Evolutionary conservation across 2,329 filamentous ascomycete genomes (phyloP).

Genomic region (Cytospora piceae): DNA sequence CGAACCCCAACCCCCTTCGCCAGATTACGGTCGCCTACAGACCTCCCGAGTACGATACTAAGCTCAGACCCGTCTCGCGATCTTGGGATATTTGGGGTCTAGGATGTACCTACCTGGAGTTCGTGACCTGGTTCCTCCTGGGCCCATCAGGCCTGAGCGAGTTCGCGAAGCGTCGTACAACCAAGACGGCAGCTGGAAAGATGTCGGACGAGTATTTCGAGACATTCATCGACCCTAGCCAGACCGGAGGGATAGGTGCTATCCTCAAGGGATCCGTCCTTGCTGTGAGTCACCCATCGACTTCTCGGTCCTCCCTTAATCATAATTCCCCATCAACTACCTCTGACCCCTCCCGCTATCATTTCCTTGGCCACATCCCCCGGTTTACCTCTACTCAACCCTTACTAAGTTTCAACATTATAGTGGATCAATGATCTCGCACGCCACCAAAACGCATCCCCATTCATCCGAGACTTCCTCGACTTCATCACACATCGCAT

Average conservation of each 20-base stretch:
- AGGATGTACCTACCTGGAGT: constrained; percentile 35
- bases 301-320: not conserved
- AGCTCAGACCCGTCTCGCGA: constrained; percentile 30
- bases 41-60: constrained; percentile 31
- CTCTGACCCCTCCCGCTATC: not conserved
- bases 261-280: constrained; percentile 30
- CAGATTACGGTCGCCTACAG: constrained; percentile 30
- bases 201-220: constrained; percentile 32
- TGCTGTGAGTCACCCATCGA: constrained; percentile 18
- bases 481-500: constrained; percentile 31
- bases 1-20: constrained; percentile 28
- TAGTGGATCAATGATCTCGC: constrained; percentile 31
- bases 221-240: constrained; percentile 26
- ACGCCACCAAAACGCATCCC: constrained; percentile 28
- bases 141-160: constrained; percentile 26
- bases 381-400: not conserved
- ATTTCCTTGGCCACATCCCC: not conserved
- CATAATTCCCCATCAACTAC: not conserved
- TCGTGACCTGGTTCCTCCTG: constrained; percentile 33
- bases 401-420: not conserved
- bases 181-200: constrained; percentile 26
- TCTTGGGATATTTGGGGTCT: constrained; percentile 36
- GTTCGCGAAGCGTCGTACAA: constrained; percentile 30
- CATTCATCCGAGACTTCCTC: constrained; percentile 30
- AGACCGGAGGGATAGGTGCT: constrained; percentile 28